Conservation (phyloP, 2,329 filamentous ascomycete genomes). For the Penicillium verrucosum region DNA sequence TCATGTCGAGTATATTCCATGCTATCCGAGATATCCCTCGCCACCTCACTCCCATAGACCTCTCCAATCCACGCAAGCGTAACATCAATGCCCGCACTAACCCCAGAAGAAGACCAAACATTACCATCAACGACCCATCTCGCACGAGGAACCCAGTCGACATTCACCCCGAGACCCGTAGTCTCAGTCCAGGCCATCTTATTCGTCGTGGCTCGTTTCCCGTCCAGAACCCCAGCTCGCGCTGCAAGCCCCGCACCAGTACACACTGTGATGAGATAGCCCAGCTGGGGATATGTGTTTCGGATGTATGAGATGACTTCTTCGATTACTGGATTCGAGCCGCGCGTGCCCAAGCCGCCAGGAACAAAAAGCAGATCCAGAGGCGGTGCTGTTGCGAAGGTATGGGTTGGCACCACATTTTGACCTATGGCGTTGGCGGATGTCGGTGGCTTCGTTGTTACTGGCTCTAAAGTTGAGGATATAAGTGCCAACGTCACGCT, state of each 20-base stretch:
- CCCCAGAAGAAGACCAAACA: conserved; percentile 63
- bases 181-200: conserved; percentile 56
- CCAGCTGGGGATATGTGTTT: conserved; percentile 47
- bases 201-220: conserved; percentile 63
- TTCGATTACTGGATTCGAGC: conserved; percentile 28
- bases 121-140: conserved; percentile 65
- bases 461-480: conserved; percentile 31
- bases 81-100: conserved; percentile 62
- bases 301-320: conserved; percentile 47
- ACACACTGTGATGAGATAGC: conserved; percentile 63
- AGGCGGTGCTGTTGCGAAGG: conserved; percentile 51
- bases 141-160: conserved; percentile 60
- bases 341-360: conserved; percentile 54
- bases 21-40: conserved; percentile 47
- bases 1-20: conserved; percentile 59
- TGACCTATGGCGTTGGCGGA: conserved; percentile 32
- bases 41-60: conserved; percentile 53
- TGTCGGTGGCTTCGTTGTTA: conserved; percentile 29
- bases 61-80: conserved; percentile 56
- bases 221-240: conserved; percentile 58
- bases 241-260: conserved; percentile 62
- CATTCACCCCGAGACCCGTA: conserved; percentile 47
- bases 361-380: conserved; percentile 66
- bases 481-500: conserved; percentile 30
- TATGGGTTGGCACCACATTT: conserved; percentile 51